A percentile compares a stretch with the other conserved stretches of the same genome.
Conservation (phyloP, 805 yeast species). For the Metschnikowia arizonensis region DNA sequence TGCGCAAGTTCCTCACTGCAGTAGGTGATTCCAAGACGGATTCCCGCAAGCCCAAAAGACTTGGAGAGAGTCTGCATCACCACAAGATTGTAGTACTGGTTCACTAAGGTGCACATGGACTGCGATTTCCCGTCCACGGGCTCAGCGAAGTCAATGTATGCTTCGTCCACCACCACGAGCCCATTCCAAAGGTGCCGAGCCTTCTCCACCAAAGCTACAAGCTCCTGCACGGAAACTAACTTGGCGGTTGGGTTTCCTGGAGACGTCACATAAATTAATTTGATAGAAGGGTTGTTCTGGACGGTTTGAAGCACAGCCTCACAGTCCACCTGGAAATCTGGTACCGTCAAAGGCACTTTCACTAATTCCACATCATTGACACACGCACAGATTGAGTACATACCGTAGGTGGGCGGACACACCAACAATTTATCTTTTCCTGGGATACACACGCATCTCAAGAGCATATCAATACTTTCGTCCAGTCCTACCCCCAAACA, state of each 20-base stretch:
- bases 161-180: slow-evolving; percentile 85
- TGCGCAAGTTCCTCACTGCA: slow-evolving; percentile 56
- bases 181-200: slow-evolving; percentile 62
- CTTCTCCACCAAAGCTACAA: slow-evolving; percentile 40
- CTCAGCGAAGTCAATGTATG: slow-evolving; percentile 76
- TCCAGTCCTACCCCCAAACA: slow-evolving; percentile 97
- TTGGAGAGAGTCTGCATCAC: slow-evolving; percentile 91
- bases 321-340: slow-evolving; percentile 55
- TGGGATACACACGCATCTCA: slow-evolving; percentile 81
- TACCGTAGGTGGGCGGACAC: slow-evolving; percentile 96
- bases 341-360: slow-evolving; percentile 57
- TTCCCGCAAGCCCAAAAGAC: slow-evolving; percentile 95
- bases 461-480: slow-evolving; percentile 85
- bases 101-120: slow-evolving; percentile 75
- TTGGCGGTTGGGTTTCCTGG: slow-evolving; percentile 97
- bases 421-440: slow-evolving; percentile 75
- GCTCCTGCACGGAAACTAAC: slow-evolving; percentile 41
- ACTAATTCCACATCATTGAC: slow-evolving; percentile 83
- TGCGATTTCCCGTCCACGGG: slow-evolving; percentile 35
- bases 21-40: slow-evolving; percentile 80
- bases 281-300: slow-evolving; percentile 55
- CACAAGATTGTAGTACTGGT: slow-evolving; percentile 74
- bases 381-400: slow-evolving; percentile 89
- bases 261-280: slow-evolving; percentile 79
- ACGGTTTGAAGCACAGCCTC: slow-evolving; percentile 52